Evolutionary conservation across 768 basidiomycete species (phyloP).

Genomic region (Termitomyces sp.): DNA sequence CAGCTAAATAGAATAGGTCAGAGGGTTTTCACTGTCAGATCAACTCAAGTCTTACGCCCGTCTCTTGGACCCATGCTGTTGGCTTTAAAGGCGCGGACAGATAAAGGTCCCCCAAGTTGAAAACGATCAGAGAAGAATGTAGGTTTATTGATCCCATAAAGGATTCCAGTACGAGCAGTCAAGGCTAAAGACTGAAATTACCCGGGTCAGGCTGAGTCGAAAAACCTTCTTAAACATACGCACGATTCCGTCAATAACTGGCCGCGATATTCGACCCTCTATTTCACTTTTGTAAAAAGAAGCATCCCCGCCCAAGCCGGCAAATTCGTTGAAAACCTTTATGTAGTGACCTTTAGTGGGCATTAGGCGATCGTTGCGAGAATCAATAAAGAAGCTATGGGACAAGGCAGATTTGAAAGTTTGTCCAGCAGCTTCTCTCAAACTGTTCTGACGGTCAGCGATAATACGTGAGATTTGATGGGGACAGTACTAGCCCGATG

Average conservation of each 20-base stretch:
- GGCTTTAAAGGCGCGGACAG: constrained; percentile 68
- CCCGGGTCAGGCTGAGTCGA: neutral
- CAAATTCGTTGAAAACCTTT: constrained; percentile 63
- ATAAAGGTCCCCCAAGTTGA: constrained; percentile 89
- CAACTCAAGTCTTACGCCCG: constrained; percentile 39
- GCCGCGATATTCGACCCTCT: constrained; percentile 58
- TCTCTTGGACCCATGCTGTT: constrained; percentile 79
- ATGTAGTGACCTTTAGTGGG: constrained; percentile 58
- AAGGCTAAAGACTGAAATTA: constrained; percentile 64
- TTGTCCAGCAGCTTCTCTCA: constrained; percentile 79
- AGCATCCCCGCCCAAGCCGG: constrained; percentile 79
- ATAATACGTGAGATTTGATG: neutral
- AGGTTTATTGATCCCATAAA: constrained; percentile 52
- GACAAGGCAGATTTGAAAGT: constrained; percentile 79
- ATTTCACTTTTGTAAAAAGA: constrained; percentile 69
- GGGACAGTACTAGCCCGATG: constrained; percentile 51
- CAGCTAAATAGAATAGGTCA: constrained; percentile 39
- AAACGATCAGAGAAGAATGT: constrained; percentile 79
- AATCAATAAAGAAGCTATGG: constrained; percentile 72
- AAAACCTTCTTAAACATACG: constrained; percentile 17
- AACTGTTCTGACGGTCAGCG: constrained; percentile 35
- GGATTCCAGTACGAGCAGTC: constrained; percentile 62
- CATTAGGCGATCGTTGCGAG: constrained; percentile 62
- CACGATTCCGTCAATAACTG: constrained; percentile 53
- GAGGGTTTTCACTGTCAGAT: neutral